A percentile compares a stretch with the other conserved stretches of the same genome.
Evolutionary conservation across 2,329 filamentous ascomycete genomes (phyloP).

Genomic region (Albifimbria verrucaria): DNA sequence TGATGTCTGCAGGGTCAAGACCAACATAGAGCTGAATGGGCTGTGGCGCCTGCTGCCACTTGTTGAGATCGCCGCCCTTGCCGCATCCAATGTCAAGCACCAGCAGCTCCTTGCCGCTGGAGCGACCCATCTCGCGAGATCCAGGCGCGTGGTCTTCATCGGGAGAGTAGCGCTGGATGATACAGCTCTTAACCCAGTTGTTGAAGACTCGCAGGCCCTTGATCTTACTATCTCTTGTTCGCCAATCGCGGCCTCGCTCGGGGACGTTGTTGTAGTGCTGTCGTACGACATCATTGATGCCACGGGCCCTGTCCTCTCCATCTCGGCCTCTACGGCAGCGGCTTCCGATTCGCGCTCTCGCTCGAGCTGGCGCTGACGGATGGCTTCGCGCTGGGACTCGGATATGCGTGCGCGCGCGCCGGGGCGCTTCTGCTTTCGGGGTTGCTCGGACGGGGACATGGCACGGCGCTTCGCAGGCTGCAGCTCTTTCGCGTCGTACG

Average conservation of each 20-base stretch:
- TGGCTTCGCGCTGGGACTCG: conserved; percentile 63
- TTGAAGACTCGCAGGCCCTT: conserved; percentile 93
- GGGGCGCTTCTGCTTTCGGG: conserved; percentile 67
- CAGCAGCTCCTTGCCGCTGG: conserved; percentile 60
- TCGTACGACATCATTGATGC: conserved; percentile 79
- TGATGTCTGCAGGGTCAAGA: conserved; percentile 87
- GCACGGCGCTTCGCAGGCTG: conserved; percentile 58
- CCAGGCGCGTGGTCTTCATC: conserved; percentile 69
- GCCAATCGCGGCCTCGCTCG: conserved; percentile 90
- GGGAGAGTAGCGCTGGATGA: conserved; percentile 94
- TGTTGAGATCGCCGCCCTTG: conserved; percentile 91
- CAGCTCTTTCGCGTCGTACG: conserved; percentile 57
- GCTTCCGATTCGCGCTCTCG: conserved; percentile 43
- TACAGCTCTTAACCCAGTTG: conserved; percentile 97
- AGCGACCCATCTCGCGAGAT: conserved; percentile 50
- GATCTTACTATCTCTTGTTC: conserved; percentile 89
- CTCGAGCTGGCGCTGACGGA: conserved; percentile 60
- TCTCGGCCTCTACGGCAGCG: conserved; percentile 28
- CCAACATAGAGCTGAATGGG: conserved; percentile 91
- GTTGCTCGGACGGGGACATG: conserved; percentile 51
- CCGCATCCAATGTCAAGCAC: conserved; percentile 95
- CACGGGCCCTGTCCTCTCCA: conserved; percentile 39
- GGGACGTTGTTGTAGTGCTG: conserved; percentile 97
- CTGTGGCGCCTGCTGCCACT: conserved; percentile 95
- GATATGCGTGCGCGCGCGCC: conserved; percentile 65